Evolutionary conservation across 805 yeast species (phyloP).

Genomic region (Cyberlindnera nakhonratchasimensis): DNA sequence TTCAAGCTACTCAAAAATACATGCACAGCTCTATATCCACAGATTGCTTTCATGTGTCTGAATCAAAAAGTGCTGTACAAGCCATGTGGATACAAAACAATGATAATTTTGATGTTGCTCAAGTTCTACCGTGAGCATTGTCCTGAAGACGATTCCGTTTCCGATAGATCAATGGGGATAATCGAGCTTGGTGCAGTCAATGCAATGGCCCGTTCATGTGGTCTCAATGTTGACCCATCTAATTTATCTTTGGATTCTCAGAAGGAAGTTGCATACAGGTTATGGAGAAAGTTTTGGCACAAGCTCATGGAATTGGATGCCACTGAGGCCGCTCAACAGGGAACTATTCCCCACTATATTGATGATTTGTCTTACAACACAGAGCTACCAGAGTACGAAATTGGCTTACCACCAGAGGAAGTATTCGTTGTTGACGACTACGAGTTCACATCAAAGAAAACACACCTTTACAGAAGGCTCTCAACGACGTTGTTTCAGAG

Average conservation of each 20-base stretch:
- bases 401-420: conserved; percentile 37
- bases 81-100: conserved; percentile 40
- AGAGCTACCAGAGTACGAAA: conserved; percentile 30
- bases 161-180: conserved; percentile 45
- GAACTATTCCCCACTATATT: conserved; percentile 14
- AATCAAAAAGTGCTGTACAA: conserved; percentile 43
- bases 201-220: conserved; percentile 50
- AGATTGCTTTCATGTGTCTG: conserved; percentile 35
- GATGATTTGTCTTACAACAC: conserved; percentile 22
- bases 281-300: conserved; percentile 28
- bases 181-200: conserved; percentile 43
- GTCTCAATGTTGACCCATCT: conserved; percentile 54
- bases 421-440: conserved; percentile 32
- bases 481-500: conserved; percentile 33
- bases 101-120: conserved; percentile 48
- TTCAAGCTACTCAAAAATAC: conserved; percentile 3
- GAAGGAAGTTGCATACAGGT: not conserved
- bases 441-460: conserved; percentile 30
- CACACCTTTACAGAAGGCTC: conserved; percentile 30
- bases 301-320: conserved; percentile 23
- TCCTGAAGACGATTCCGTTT: conserved; percentile 55
- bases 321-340: conserved; percentile 10
- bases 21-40: conserved; percentile 6
- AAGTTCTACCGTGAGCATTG: conserved; percentile 45
- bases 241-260: conserved; percentile 9